A percentile compares a stretch with the other conserved stretches of the same genome.
These are phyloP conservation scores for Colletotrichum tamarilloi DNA, from an alignment of 2,329 filamentous ascomycete species.

Conservation along the genomic window DNA sequence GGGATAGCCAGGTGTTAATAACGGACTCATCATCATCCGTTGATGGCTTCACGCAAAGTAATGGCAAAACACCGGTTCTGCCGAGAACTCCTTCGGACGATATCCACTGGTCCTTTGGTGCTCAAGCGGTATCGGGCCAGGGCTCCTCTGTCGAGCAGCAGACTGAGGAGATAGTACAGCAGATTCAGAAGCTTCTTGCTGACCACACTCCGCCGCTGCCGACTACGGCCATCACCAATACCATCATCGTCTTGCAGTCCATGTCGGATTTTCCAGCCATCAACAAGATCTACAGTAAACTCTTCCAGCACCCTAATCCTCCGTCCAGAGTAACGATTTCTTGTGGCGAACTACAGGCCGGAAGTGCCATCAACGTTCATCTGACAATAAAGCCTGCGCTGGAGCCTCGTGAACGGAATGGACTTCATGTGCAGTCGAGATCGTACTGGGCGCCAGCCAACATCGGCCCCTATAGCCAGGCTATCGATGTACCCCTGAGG, in stretches of 20 bases:
- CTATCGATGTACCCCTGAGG: constrained; percentile 65
- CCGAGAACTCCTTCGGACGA: constrained; percentile 6
- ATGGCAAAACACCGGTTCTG: not conserved
- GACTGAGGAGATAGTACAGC: constrained; percentile 57
- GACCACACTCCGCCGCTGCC: constrained; percentile 45
- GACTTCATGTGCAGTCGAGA: constrained; percentile 89
- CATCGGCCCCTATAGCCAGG: constrained; percentile 96
- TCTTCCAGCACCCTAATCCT: constrained; percentile 84
- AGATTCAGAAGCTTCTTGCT: constrained; percentile 55
- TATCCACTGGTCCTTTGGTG: constrained; percentile 54
- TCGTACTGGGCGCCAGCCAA: constrained; percentile 99
- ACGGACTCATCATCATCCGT: not conserved
- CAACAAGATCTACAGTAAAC: constrained; percentile 79
- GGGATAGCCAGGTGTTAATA: not conserved
- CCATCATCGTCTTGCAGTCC: constrained; percentile 76
- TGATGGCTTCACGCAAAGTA: not conserved
- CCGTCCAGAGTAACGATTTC: constrained; percentile 87
- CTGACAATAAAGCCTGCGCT: constrained; percentile 52
- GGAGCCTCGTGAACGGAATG: constrained; percentile 56
- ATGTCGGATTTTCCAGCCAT: constrained; percentile 84
- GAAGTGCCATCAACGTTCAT: constrained; percentile 70
- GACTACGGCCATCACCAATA: constrained; percentile 61
- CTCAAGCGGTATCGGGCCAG: constrained; percentile 36
- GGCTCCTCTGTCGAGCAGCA: constrained; percentile 55
- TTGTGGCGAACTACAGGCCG: constrained; percentile 75